Conservation (phyloP, 257 asterid genomes). For the Salvia rosmarinus region DNA sequence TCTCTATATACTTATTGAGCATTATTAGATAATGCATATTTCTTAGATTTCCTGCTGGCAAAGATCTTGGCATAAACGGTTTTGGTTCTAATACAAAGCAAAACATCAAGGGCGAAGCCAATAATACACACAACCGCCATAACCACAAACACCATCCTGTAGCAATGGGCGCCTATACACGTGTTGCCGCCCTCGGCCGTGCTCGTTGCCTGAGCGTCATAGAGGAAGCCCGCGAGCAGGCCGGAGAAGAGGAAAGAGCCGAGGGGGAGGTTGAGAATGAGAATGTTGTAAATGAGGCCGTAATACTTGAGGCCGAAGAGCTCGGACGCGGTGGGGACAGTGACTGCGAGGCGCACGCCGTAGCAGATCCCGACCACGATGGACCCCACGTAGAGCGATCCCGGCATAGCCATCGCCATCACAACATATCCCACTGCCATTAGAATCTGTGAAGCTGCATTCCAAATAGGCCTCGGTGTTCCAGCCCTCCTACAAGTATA, state of each 20-base stretch:
- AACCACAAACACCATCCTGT: slow-evolving; percentile 59
- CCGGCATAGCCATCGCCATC: slow-evolving; percentile 67
- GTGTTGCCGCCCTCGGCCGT: slow-evolving; percentile 64
- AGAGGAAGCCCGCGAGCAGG: slow-evolving; percentile 63
- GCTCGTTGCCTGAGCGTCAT: slow-evolving; percentile 59
- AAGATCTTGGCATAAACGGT: slow-evolving; percentile 48
- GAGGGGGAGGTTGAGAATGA: slow-evolving; percentile 68
- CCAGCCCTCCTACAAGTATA: slow-evolving; percentile 49
- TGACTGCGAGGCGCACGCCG: slow-evolving; percentile 66
- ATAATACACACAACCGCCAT: slow-evolving; percentile 59
- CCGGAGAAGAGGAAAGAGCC: slow-evolving; percentile 85
- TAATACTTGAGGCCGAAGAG: slow-evolving; percentile 76
- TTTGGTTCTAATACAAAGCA: slow-evolving; percentile 53
- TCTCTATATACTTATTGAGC: slow-evolving; percentile 6
- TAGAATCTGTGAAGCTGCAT: slow-evolving; percentile 70
- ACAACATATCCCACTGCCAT: slow-evolving; percentile 65
- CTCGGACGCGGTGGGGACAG: slow-evolving; percentile 70
- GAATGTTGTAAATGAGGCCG: slow-evolving; percentile 73
- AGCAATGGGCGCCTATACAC: slow-evolving; percentile 70
- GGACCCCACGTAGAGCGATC: slow-evolving; percentile 73
- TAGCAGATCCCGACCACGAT: slow-evolving; percentile 67
- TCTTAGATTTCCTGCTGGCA: slow-evolving; percentile 41
- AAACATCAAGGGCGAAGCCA: slow-evolving; percentile 61
- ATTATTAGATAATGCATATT: slow-evolving; percentile 19
- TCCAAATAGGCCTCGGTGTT: slow-evolving; percentile 78